Evolutionary conservation across 768 basidiomycete species (phyloP), one percentile per base, ranked within the genome.

Genomic region (Flagelloscypha sp.): DNA sequence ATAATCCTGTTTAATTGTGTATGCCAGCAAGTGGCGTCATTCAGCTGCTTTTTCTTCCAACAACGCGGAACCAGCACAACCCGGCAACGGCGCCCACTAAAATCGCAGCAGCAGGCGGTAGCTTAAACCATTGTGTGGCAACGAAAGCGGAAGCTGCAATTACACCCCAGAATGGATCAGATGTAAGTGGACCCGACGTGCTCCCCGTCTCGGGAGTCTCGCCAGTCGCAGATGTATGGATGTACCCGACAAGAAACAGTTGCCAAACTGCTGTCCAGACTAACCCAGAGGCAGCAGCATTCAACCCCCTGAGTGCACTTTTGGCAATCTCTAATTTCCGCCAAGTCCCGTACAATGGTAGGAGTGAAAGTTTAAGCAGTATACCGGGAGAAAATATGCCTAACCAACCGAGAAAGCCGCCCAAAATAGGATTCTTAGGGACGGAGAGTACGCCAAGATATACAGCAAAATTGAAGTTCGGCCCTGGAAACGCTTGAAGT

Each of bases 401-500:
- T 10, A 71, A 17, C 48, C 56, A 70, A 10, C 62, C 70, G n/a
- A 73, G 50, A 4, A 71, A 19, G 1, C 62, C 66, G n/a, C 70
- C 70, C 8, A 68, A 41, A 20, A 62, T 44, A 6, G 54, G 55
- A 17, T 41, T 33, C 16, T 35, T 34, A 6, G 58, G 58, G 4
- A 61, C 37, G 2, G 59, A 52, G 34, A 76, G 56, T 6, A 66
- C 61, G 18, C 73, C 74, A 19, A 76, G 61, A 47, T 68, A 74
- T 15, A 68, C 65, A 0, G 65, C 62, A 38, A 68, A 74, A 54
- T 70, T 69, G 53, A 76, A 76, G 49, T 73, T 72, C 16, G 74
- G 74, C 4, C 74, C 74, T 1, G 69, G 70, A 44, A 67, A 51
- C 7, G 63, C 66, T 47, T 65, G 69, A 31, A 67, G 58, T 30